Conservation (phyloP, 345 rosid species). For the Pseudoturritis turrita region DNA sequence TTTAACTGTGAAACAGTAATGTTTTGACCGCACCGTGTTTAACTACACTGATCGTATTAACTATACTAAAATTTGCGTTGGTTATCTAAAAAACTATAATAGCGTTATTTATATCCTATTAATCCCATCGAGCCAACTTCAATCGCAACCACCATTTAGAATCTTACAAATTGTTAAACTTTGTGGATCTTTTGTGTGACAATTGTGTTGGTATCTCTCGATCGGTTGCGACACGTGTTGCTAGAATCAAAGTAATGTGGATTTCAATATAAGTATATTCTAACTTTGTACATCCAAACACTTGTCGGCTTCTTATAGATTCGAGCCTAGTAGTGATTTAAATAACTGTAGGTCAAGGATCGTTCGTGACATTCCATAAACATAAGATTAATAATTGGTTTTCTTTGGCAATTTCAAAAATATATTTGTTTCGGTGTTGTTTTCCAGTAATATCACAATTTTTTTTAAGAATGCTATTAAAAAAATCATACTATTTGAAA, state of each 20-base stretch:
- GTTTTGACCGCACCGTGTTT: neutral
- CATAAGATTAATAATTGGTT: neutral
- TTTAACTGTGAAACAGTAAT: neutral
- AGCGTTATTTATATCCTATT: neutral
- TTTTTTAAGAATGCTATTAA: neutral
- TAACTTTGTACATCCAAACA: slow-evolving; percentile 1
- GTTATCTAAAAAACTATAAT: neutral
- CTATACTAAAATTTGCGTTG: neutral
- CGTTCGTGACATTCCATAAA: neutral
- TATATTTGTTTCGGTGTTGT: neutral
- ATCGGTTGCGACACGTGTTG: neutral
- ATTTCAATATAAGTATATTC: neutral
- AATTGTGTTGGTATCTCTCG: neutral
- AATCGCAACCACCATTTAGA: slow-evolving; percentile 1
- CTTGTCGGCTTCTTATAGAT: neutral
- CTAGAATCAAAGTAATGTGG: neutral
- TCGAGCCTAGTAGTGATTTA: neutral
- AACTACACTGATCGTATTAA: neutral
- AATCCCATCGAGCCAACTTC: neutral
- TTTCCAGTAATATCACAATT: neutral
- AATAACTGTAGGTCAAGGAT: neutral
- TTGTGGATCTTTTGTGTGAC: slow-evolving; percentile 5
- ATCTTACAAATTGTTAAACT: slow-evolving; percentile 2
- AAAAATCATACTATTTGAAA: no score
- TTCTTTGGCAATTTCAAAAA: neutral